Conservation (phyloP, 2,329 filamentous ascomycete genomes). For the Xylariaceae sp. region DNA sequence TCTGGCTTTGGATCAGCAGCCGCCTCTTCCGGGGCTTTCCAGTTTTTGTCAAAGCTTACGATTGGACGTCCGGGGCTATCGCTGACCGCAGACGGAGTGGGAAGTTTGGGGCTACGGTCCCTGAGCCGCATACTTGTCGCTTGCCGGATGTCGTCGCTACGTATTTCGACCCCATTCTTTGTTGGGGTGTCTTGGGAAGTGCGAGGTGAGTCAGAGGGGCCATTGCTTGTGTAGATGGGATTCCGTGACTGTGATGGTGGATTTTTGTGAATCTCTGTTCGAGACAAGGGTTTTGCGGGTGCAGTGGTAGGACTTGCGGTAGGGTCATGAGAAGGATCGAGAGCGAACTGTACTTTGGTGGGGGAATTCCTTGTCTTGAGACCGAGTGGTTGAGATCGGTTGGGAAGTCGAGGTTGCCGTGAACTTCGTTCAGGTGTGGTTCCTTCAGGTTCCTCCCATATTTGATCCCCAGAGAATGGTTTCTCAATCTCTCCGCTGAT, state of each 20-base stretch:
- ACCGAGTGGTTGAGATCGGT: conserved; percentile 55
- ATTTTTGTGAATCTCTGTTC: conserved; percentile 82
- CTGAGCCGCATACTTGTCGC: conserved; percentile 89
- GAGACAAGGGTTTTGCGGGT: conserved; percentile 52
- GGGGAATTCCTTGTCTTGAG: conserved; percentile 71
- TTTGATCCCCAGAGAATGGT: conserved; percentile 77
- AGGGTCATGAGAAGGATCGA: conserved; percentile 51
- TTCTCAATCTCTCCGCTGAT: conserved; percentile 71
- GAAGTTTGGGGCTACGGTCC: conserved; percentile 85
- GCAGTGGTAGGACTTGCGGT: conserved; percentile 43
- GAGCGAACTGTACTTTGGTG: conserved; percentile 63
- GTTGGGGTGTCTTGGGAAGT: conserved; percentile 57
- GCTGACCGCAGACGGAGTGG: conserved; percentile 89
- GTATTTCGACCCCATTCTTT: conserved; percentile 83
- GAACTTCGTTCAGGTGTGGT: conserved; percentile 40
- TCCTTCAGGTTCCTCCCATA: conserved; percentile 87
- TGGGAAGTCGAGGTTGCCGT: conserved; percentile 30
- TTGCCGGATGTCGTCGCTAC: conserved; percentile 84
- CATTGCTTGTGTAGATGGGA: conserved; percentile 77
- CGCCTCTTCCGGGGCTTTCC: conserved; percentile 74
- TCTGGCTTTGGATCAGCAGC: conserved; percentile 75
- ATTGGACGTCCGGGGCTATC: conserved; percentile 90
- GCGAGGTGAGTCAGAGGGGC: conserved; percentile 46
- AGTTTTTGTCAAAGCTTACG: conserved; percentile 92
- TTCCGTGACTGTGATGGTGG: conserved; percentile 84